Conservation (phyloP, 495 filamentous ascomycete species). For the Tirmania nivea region DNA sequence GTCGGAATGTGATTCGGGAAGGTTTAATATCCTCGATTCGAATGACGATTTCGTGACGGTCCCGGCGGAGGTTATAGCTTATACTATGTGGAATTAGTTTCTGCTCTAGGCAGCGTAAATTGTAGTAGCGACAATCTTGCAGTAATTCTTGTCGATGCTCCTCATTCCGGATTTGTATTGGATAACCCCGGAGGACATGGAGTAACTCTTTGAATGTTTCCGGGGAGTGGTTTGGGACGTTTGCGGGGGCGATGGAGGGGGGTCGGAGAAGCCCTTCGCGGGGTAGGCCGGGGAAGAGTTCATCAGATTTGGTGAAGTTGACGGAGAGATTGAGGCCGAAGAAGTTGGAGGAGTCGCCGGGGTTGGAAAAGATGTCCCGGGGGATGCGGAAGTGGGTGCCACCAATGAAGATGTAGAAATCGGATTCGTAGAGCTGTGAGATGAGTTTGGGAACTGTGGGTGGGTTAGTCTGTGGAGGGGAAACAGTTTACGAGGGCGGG, state of each 20-base stretch:
- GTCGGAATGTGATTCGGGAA: conserved; percentile 47
- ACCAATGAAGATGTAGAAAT: conserved; percentile 79
- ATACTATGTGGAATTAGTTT: conserved; percentile 60
- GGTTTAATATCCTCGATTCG: conserved; percentile 69
- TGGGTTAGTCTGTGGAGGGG: not conserved
- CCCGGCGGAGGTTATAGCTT: conserved; percentile 46
- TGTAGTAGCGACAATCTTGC: conserved; percentile 77
- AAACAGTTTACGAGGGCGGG: not conserved
- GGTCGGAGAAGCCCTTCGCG: conserved; percentile 66
- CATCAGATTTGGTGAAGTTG: conserved; percentile 55
- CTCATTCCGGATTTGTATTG: conserved; percentile 51
- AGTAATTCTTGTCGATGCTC: conserved; percentile 60
- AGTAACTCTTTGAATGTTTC: conserved; percentile 64
- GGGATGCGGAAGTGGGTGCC: conserved; percentile 71
- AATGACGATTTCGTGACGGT: conserved; percentile 55
- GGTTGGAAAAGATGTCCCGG: conserved; percentile 61
- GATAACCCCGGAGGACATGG: conserved; percentile 76
- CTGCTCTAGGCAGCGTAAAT: conserved; percentile 80
- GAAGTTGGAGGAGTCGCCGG: conserved; percentile 84
- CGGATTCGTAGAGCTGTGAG: conserved; percentile 80
- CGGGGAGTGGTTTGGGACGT: conserved; percentile 56
- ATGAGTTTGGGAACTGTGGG: conserved; percentile 59
- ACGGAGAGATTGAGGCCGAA: conserved; percentile 82
- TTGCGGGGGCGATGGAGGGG: conserved; percentile 63
- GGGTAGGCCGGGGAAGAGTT: conserved; percentile 73